Conservation (phyloP, 805 yeast species). For the Pichia thaimueangensis region DNA sequence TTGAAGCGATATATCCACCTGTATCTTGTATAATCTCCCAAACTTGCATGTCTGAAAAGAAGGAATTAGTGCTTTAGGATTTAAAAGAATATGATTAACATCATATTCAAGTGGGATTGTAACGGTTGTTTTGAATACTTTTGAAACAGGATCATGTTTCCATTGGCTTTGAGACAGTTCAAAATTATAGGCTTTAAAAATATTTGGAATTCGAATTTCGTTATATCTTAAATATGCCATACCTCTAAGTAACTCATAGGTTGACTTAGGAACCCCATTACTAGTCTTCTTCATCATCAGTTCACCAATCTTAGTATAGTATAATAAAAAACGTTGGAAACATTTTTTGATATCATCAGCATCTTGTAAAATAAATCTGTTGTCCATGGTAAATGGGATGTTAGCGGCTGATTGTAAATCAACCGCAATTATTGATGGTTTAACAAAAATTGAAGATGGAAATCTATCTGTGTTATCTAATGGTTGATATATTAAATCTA, state of each 20-base stretch:
- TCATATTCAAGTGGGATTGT: conserved; percentile 4
- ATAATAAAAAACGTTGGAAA: conserved; percentile 8
- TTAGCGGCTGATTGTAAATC: conserved; percentile 14
- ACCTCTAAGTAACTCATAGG: conserved; percentile 6
- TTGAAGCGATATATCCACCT: conserved; percentile 1
- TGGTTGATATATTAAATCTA: conserved; percentile 1
- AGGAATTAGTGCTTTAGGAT: conserved; percentile 9
- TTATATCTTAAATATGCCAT: conserved; percentile 2
- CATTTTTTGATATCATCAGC: not conserved
- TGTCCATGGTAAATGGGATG: conserved; percentile 18
- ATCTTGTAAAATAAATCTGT: conserved; percentile 6
- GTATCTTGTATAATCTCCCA: conserved; percentile 7
- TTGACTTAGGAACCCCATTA: conserved; percentile 11
- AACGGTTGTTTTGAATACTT: not conserved
- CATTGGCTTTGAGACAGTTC: conserved; percentile 2
- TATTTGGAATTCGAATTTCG: conserved; percentile 1
- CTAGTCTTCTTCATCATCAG: conserved; percentile 6
- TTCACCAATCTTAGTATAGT: conserved; percentile 6
- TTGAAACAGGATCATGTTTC: conserved; percentile 1
- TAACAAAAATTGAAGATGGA: conserved; percentile 10
- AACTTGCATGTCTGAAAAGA: conserved; percentile 12
- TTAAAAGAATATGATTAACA: not conserved
- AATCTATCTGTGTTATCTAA: not conserved
- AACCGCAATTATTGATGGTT: conserved; percentile 13
- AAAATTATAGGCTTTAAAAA: conserved; percentile 5